Evolutionary conservation across 345 rosid genomes (phyloP), one percentile per base, ranked within the genome.

Genomic region (Gossypium turneri): DNA sequence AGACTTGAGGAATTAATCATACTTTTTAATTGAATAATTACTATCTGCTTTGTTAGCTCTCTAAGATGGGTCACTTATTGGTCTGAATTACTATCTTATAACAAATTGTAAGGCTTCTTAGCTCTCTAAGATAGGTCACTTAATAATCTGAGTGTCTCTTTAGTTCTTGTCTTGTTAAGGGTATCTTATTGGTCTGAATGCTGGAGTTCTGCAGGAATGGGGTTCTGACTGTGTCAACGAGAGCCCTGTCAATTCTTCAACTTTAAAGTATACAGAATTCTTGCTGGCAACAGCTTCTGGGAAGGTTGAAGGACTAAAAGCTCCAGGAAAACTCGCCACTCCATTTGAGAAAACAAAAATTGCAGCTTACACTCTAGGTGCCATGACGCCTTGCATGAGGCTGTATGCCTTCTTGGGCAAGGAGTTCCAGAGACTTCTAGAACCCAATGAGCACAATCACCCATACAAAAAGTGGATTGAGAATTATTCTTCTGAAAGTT

Each of bases 281-380:
- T 86, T 93, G 85, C 72, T 96, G 79, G 97, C 98, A 53, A 96
- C 99, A 71, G 94, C 98, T 65, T 93, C 97, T 15, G 99, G 99
- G 77, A 92, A 90, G 81, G 88, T 93, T 65, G 99, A 87, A 83
- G 99, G 98, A 75, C 83, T 86, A 57, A 93, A 90, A 85, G 97
- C 88, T 87, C 97, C 92, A 1, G 97, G 94, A 62, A 89, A 88
- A 82, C 94, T 96, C 76, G 92, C 93, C 63, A 96, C 99, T 72
- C 99, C 98, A 47, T 96, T 96, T 82, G 99, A 92, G 77, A 92
- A 85, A 82, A 96, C 98, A 41, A 96, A 90, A 86, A 92, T 96
- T 83, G 98, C 99, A 2, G 98, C 99, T 64, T 96, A 96, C 79
- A 92, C 92, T 68, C 86, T 96, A 59, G 97, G 95, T 84, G 97